A percentile compares a stretch with the other conserved stretches of the same genome.
Conservation (phyloP, 768 basidiomycete species). For the Infundibulicybe gibba region DNA sequence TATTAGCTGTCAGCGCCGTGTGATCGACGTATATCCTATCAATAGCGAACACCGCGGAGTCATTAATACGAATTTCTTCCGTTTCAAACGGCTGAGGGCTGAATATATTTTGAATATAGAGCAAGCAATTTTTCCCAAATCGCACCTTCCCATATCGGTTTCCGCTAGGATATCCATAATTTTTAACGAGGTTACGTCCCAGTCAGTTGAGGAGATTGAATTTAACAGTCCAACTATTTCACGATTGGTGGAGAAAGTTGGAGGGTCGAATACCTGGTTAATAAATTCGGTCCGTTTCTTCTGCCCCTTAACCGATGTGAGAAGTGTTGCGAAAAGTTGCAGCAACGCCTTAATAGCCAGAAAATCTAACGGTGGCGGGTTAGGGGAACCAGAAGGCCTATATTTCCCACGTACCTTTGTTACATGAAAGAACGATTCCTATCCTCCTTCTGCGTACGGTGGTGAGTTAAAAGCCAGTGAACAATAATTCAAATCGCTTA, state of each 20-base stretch:
- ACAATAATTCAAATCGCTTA: slow-evolving; percentile 14
- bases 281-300: slow-evolving; percentile 45
- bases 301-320: slow-evolving; percentile 28
- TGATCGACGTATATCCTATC: slow-evolving; percentile 53
- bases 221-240: slow-evolving; percentile 39
- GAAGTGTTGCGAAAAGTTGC: slow-evolving; percentile 50
- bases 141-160: slow-evolving; percentile 38
- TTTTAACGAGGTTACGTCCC: slow-evolving; percentile 48
- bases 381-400: background rate
- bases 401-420: slow-evolving; percentile 32
- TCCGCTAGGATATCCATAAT: slow-evolving; percentile 46
- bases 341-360: slow-evolving; percentile 54
- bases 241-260: slow-evolving; percentile 28
- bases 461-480: background rate
- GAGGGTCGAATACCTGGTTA: slow-evolving; percentile 44
- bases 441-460: slow-evolving; percentile 36
- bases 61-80: slow-evolving; percentile 33
- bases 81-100: slow-evolving; percentile 63
- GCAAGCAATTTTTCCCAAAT: background rate
- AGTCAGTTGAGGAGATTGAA: slow-evolving; percentile 37
- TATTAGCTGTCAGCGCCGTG: slow-evolving; percentile 46
- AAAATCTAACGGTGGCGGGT: slow-evolving; percentile 31
- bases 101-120: background rate
- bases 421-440: slow-evolving; percentile 43
- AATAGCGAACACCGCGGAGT: slow-evolving; percentile 22